Base-by-base conservation (phyloP, 306 rosid genomes). In the Lotus japonicus region DNA sequence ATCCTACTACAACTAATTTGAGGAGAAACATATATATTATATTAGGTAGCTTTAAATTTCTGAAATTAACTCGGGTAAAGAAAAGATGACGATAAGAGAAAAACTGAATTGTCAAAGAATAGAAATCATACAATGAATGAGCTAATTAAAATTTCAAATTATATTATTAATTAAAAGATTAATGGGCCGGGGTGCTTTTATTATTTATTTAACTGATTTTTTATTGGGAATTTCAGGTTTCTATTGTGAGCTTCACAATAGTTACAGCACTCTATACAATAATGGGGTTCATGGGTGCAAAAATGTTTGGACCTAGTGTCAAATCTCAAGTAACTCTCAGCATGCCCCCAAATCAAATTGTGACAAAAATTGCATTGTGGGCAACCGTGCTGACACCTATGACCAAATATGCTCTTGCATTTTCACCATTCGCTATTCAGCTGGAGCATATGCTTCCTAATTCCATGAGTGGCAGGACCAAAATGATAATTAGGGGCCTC, bases 331-430 rank as follows among this genome's bases (percentile, higher is more conserved):
- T 90, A 54, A 90, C 97, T 18, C 88, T 88, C 0, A 90, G 90
- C 88, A 75, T 90, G 92, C 90, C 95, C 13, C 79, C 69, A 19
- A 75, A 77, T 28, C 42, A 64, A 2, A 48, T 77, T 0, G 67
- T 77, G 5, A 86, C 97, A 11, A 86, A 90, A 72, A 72, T 88
- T 17, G 95, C 89, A 11, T 21, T 84, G 7, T 86, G 95, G 90
- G 92, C 97, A 26, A 88, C 92, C 0, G 97, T 88, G 41, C 60
- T 90, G 1, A 81, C 92, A 5, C 95, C 97, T 7, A 84, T 90
- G 81, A 88, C 92, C 60, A 90, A 90, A 77, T 90, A 90, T 58
- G 92, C 97, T 0, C 83, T 90, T 12, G 97, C 83, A 68, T 84
- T 90, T 45, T 79, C 89, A 19, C 97, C 97, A 3, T 50, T 88